Evolutionary conservation across 2,329 filamentous ascomycete species (phyloP).

Genomic region (Torrubiella hemipterigena): DNA sequence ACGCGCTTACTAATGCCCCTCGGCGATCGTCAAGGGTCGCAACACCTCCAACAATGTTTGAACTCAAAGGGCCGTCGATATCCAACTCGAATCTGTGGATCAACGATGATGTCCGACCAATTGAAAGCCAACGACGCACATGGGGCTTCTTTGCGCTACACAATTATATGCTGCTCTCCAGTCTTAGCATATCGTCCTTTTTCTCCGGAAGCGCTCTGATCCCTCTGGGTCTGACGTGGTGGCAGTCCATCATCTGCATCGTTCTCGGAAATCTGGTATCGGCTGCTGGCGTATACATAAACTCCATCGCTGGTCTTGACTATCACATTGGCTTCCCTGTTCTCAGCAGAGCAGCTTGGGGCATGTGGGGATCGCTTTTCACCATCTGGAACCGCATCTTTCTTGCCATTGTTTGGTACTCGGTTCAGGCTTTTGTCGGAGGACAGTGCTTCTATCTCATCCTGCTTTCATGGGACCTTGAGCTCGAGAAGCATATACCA

Average conservation of each 20-base stretch:
- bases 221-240: slow-evolving; percentile 26
- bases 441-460: slow-evolving; percentile 33
- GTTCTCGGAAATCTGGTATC: slow-evolving; percentile 25
- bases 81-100: too few species aligned
- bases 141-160: slow-evolving; percentile 33
- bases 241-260: slow-evolving; percentile 30
- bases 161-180: slow-evolving; percentile 32
- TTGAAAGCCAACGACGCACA: slow-evolving; percentile 27
- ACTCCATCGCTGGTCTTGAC: slow-evolving; percentile 28
- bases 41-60: too few species aligned
- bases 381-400: slow-evolving; percentile 30
- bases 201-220: slow-evolving; percentile 28
- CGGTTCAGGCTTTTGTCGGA: slow-evolving; percentile 31
- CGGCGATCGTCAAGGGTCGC: too few species aligned
- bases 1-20: too few species aligned
- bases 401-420: slow-evolving; percentile 23
- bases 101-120: slow-evolving; percentile 39
- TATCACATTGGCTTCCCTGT: slow-evolving; percentile 30
- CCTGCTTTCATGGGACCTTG: slow-evolving; percentile 30
- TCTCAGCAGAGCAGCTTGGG: slow-evolving; percentile 23
- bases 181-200: slow-evolving; percentile 30
- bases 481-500: slow-evolving; percentile 26
- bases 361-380: slow-evolving; percentile 29
- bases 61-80: too few species aligned
- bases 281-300: slow-evolving; percentile 24